phyloP scores from a whole-genome alignment of 2,329 filamentous ascomycete species.

The Fusarium sp. region DNA sequence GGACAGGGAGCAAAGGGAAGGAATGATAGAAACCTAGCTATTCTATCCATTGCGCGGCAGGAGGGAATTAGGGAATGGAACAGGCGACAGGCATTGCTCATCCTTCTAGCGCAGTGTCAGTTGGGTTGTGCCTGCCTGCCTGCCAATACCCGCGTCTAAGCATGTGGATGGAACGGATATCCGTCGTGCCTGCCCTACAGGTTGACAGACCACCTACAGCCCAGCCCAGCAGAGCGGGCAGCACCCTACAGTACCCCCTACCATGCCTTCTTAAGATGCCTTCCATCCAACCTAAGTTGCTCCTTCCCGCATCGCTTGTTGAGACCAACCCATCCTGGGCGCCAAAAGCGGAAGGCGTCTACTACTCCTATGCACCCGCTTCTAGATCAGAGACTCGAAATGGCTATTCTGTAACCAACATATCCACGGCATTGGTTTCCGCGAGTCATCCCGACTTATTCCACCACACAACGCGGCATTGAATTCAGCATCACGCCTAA shows the following conservation, averaged over 20 bases:
- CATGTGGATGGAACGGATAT: not conserved
- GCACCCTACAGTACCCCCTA: slow-evolving; percentile 12
- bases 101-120: slow-evolving; percentile 33
- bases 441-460: slow-evolving; percentile 28
- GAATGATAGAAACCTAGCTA: not conserved
- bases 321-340: slow-evolving; percentile 20
- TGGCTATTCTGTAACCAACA: slow-evolving; percentile 9
- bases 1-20: not conserved
- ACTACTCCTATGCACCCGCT: slow-evolving; percentile 38
- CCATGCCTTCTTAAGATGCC: slow-evolving; percentile 6
- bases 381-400: slow-evolving; percentile 6
- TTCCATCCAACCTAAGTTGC: not conserved
- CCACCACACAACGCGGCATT: slow-evolving; percentile 35
- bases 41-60: slow-evolving; percentile 32
- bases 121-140: slow-evolving; percentile 28
- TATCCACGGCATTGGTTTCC: slow-evolving; percentile 23
- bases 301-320: slow-evolving; percentile 31
- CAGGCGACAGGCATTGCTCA: slow-evolving; percentile 31
- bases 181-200: slow-evolving; percentile 8
- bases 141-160: slow-evolving; percentile 31
- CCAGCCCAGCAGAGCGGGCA: not conserved
- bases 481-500: slow-evolving; percentile 37
- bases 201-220: not conserved
- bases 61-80: slow-evolving; percentile 22
- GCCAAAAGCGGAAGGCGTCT: slow-evolving; percentile 46